Base-by-base conservation (phyloP, 208 protist species). In the Acanthamoeba quina region DNA sequence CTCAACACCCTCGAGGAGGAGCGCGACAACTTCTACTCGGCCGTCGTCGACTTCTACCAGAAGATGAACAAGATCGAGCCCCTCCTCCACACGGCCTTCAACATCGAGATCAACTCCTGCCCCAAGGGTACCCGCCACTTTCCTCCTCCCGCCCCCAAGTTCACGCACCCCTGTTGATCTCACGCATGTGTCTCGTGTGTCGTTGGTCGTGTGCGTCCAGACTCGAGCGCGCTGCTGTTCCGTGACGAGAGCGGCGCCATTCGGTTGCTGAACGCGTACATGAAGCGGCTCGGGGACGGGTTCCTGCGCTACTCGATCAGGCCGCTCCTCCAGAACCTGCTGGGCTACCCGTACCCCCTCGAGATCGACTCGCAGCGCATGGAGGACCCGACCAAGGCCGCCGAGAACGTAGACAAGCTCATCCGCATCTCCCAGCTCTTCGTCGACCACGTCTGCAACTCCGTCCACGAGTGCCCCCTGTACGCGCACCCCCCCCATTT, bases 81-180 rank as follows among this genome's bases (percentile, higher is more conserved):
- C 5, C 64, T 70, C 29, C 64, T 70, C 21, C 64, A 70, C 29
- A 70, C 64, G 5, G 64, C 64, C 29, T 70, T 70, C 64, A 70
- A 70, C 64, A 70, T 70, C 64, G 64, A 70, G 64, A 70, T 70
- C 64, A 70, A 70, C 29, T 70, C 64, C 26, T 70, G 64, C 64
- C 64, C 64, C 29, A 70, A 70, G 29, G 64, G 64, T 70, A 9
- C 64, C 9, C 5, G 17, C 64, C 17, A 6, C 29, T 17, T 26
- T 70, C 29, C 64, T 31, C 29, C 64, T 21, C 19, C 5, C 64
- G n/a, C n/a, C n/a, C n/a, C n/a, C n/a, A n/a, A n/a, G n/a, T n/a
- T n/a, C n/a, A n/a, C n/a, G n/a, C n/a, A n/a, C n/a, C n/a, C n/a
- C n/a, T n/a, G n/a, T n/a, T n/a, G n/a, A n/a, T n/a, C n/a, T n/a